Percentiles rank a stretch among this genome's conserved stretches.
These are phyloP conservation scores for Termitomyces eurrhizus DNA, from an alignment of 768 basidiomycete genomes.

Conservation along the genomic window DNA sequence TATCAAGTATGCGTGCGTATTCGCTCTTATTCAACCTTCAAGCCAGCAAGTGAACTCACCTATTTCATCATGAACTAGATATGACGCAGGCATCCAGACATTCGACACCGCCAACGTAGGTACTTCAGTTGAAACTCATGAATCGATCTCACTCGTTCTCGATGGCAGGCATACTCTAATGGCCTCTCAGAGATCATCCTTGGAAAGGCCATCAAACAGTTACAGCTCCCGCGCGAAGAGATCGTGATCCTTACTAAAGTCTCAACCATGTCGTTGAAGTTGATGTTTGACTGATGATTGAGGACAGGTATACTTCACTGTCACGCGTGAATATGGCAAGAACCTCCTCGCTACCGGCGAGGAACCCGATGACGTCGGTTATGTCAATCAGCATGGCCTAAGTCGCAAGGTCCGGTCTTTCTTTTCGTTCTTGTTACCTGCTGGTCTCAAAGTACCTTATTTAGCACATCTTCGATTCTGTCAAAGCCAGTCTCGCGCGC, in stretches of 20 bases:
- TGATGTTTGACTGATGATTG: not conserved
- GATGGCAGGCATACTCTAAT: conserved; percentile 56
- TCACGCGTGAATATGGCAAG: conserved; percentile 21
- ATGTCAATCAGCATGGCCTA: conserved; percentile 50
- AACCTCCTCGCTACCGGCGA: conserved; percentile 8
- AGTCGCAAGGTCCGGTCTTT: conserved; percentile 22
- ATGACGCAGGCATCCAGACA: conserved; percentile 60
- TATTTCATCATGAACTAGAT: conserved; percentile 24
- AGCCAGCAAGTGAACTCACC: not conserved
- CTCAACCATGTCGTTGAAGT: not conserved
- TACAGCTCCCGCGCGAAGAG: conserved; percentile 67
- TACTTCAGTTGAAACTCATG: not conserved
- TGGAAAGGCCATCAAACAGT: conserved; percentile 68
- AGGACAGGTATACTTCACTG: conserved; percentile 33
- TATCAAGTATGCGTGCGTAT: conserved; percentile 42
- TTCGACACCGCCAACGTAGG: conserved; percentile 49
- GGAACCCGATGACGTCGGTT: conserved; percentile 38
- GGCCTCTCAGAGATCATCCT: conserved; percentile 63
- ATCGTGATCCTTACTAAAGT: conserved; percentile 81
- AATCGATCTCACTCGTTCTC: not conserved
- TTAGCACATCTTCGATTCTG: conserved; percentile 70
- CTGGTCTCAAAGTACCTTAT: not conserved
- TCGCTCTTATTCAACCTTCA: not conserved
- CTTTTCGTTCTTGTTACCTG: not conserved
- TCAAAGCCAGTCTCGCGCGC: conserved; percentile 60